phyloP scores from a whole-genome alignment of 2,329 filamentous ascomycete species.

The Emmonsiellopsis sp. region DNA sequence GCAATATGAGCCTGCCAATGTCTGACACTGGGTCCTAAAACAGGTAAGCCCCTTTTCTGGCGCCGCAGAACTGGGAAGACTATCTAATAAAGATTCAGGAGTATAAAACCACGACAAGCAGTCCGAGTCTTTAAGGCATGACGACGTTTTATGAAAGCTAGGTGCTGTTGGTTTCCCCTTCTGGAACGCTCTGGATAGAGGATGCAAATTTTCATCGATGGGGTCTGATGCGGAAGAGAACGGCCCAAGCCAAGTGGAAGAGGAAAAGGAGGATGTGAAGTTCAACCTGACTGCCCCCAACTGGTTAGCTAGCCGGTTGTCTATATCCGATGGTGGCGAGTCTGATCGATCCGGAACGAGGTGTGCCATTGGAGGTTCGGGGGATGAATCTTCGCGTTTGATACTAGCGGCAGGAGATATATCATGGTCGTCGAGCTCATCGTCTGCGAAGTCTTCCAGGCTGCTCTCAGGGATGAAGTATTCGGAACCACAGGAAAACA shows the following conservation, averaged over 20 bases:
- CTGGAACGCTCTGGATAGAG: not conserved
- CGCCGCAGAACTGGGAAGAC: not conserved
- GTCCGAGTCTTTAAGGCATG: not conserved
- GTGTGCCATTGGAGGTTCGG: not conserved
- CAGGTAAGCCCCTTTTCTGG: not conserved
- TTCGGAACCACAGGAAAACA: not conserved
- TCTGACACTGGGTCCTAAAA: not conserved
- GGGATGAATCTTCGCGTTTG: not conserved
- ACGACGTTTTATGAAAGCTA: no score
- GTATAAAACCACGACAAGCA: not conserved
- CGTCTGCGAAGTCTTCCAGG: not conserved
- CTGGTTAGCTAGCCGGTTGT: not conserved
- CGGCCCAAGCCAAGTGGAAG: not conserved
- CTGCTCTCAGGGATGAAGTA: not conserved
- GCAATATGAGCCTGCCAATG: not conserved
- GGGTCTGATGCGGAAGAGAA: not conserved
- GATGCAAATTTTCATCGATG: not conserved
- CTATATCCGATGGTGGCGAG: not conserved
- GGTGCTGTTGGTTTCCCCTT: not conserved
- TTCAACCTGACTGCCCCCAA: not conserved
- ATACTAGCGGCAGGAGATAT: not conserved
- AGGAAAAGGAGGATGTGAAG: not conserved
- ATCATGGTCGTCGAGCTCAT: not conserved
- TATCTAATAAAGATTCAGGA: not conserved
- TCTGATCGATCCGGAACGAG: not conserved